phyloP scores from a whole-genome alignment of 208 protist genomes.

The Leishmania lainsoni region DNA sequence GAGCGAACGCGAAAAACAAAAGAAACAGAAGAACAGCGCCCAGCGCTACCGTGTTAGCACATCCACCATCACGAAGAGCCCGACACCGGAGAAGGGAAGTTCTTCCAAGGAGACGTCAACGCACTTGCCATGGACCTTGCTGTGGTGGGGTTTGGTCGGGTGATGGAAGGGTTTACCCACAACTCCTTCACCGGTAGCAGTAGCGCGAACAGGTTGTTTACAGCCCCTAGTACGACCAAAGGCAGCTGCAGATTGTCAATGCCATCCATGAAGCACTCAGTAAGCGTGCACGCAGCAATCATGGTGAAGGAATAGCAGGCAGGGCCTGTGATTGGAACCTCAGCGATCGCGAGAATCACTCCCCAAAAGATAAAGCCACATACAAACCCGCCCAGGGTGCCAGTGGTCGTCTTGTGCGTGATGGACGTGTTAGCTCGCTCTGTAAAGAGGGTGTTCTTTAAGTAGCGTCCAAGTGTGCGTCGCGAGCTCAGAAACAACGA shows the following conservation, averaged over 20 bases:
- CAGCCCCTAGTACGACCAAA: slow-evolving; percentile 73
- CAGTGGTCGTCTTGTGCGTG: slow-evolving; percentile 90
- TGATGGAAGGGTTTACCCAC: slow-evolving; percentile 57
- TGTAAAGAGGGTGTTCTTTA: slow-evolving; percentile 80
- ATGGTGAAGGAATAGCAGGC: slow-evolving; percentile 63
- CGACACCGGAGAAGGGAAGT: slow-evolving; percentile 11
- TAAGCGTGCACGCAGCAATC: slow-evolving; percentile 71
- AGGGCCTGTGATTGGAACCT: slow-evolving; percentile 51
- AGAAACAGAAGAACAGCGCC: neutral
- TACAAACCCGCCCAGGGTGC: slow-evolving; percentile 72
- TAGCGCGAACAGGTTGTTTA: slow-evolving; percentile 70
- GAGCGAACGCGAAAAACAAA: neutral
- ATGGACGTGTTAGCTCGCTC: slow-evolving; percentile 81
- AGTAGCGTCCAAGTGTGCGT: slow-evolving; percentile 67
- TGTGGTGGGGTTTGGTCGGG: slow-evolving; percentile 49
- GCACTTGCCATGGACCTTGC: slow-evolving; percentile 48
- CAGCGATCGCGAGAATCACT: slow-evolving; percentile 55
- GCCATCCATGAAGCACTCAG: slow-evolving; percentile 88
- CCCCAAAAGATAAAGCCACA: slow-evolving; percentile 76
- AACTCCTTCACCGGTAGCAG: slow-evolving; percentile 42
- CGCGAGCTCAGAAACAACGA: slow-evolving; percentile 68
- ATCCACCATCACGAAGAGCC: neutral
- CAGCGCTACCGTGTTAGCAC: neutral
- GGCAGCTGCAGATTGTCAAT: slow-evolving; percentile 91
- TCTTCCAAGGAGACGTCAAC: slow-evolving; percentile 46